A percentile compares a stretch with the other conserved stretches of the same genome.
Conservation (phyloP, 257 asterid genomes). For the Capsicum chinense region DNA sequence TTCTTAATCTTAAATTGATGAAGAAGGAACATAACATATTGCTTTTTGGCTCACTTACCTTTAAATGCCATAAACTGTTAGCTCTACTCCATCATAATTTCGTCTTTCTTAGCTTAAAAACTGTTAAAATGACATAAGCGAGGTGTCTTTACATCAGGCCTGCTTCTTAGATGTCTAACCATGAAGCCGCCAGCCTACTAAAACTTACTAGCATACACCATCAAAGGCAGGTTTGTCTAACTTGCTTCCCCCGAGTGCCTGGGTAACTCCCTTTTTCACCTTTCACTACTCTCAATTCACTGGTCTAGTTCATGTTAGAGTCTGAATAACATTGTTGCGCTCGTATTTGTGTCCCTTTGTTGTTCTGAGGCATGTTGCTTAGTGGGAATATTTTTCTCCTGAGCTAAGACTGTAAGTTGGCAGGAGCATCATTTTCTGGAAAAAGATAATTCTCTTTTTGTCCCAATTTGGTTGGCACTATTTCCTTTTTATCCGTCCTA, state of each 20-base stretch:
- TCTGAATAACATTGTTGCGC: background rate
- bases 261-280: constrained; percentile 25
- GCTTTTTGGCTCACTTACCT: constrained; percentile 5
- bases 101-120: background rate
- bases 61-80: background rate
- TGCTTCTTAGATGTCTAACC: constrained; percentile 19
- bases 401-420: background rate
- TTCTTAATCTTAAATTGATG: constrained; percentile 12
- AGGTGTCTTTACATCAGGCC: constrained; percentile 18
- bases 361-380: background rate
- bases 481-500: background rate
- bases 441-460: background rate
- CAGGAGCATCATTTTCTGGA: background rate
- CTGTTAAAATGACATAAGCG: background rate
- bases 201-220: constrained; percentile 14
- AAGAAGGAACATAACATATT: background rate
- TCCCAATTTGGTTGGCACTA: constrained; percentile 1
- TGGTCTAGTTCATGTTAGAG: constrained; percentile 22
- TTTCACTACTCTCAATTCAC: background rate
- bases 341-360: background rate
- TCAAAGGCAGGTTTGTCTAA: constrained; percentile 15
- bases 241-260: background rate
- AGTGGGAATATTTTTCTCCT: background rate
- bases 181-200: constrained; percentile 14
- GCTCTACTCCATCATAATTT: background rate